Evolutionary conservation across 2,329 filamentous ascomycete genomes (phyloP).

Genomic region (Diplocarpon mali): DNA sequence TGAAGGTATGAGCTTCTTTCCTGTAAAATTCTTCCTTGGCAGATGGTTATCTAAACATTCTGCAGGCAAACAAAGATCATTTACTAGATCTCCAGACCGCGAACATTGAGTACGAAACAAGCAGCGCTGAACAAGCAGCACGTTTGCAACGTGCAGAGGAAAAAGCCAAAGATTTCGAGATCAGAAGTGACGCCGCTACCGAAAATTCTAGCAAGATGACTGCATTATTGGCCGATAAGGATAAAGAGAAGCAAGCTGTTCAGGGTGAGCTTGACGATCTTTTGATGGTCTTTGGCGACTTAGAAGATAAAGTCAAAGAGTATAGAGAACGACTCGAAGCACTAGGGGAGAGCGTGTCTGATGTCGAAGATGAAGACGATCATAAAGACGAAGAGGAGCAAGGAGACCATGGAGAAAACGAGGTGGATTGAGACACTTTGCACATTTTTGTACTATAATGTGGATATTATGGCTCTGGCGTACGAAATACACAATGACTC

Average conservation of each 20-base stretch:
- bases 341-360: constrained; percentile 61
- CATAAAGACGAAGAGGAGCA: constrained; percentile 41
- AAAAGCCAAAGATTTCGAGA: constrained; percentile 33
- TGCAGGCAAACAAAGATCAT: constrained; percentile 48
- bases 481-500: neutral
- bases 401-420: constrained; percentile 35
- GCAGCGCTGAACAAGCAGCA: constrained; percentile 24
- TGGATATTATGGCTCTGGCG: constrained; percentile 3
- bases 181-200: constrained; percentile 23
- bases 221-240: constrained; percentile 34
- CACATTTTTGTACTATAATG: constrained; percentile 3
- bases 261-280: constrained; percentile 73
- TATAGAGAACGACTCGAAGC: constrained; percentile 51
- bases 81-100: constrained; percentile 47
- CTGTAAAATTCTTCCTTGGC: neutral
- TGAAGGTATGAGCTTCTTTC: constrained; percentile 36
- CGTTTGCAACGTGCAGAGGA: constrained; percentile 28
- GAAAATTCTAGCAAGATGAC: constrained; percentile 26
- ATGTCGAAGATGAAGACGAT: constrained; percentile 56
- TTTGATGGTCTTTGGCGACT: constrained; percentile 67
- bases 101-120: constrained; percentile 38
- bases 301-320: constrained; percentile 64
- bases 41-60: constrained; percentile 4
- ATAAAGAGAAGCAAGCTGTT: constrained; percentile 49
- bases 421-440: constrained; percentile 11